A percentile compares a stretch with the other conserved stretches of the same genome.
These are phyloP conservation scores for Hansfordia pulvinata DNA, from an alignment of 2,329 filamentous ascomycete species.

Conservation along the genomic window DNA sequence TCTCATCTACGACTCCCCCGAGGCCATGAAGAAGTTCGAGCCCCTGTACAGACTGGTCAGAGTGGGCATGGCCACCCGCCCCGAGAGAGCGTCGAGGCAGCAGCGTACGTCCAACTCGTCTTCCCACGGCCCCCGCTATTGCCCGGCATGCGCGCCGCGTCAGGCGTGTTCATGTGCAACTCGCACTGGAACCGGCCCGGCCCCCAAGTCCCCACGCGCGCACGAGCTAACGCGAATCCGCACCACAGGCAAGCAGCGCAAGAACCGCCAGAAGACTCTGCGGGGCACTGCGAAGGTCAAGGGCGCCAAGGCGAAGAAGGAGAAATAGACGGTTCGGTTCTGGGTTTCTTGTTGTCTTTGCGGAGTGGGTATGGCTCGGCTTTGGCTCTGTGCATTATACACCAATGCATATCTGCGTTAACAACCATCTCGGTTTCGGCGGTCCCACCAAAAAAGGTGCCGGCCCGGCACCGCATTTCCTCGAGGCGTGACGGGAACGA, in stretches of 20 bases:
- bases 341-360: constrained; percentile 14
- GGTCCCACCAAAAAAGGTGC: constrained; percentile 9
- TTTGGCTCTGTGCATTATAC: constrained; percentile 21
- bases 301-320: constrained; percentile 90
- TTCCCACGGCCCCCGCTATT: too few relatives aligned
- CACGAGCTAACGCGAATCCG: too few relatives aligned
- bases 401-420: constrained; percentile 12
- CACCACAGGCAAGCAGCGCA: constrained; percentile 91
- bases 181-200: too few relatives aligned
- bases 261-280: constrained; percentile 99
- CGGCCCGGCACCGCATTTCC: constrained; percentile 10
- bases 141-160: too few relatives aligned
- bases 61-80: constrained; percentile 83
- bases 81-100: constrained; percentile 96
- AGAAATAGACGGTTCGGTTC: constrained; percentile 51
- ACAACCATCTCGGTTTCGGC: too few relatives aligned
- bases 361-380: constrained; percentile 18
- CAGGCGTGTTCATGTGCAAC: too few relatives aligned
- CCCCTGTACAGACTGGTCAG: constrained; percentile 93
- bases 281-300: constrained; percentile 97
- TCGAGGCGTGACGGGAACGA: constrained; percentile 18
- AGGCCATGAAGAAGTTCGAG: constrained; percentile 99
- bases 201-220: too few relatives aligned
- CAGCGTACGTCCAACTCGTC: constrained; percentile 65
- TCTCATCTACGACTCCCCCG: constrained; percentile 93